A percentile compares a stretch with the other conserved stretches of the same genome.
phyloP scores from a whole-genome alignment of 352 stramenopile species.

The Pythium insidiosum region DNA sequence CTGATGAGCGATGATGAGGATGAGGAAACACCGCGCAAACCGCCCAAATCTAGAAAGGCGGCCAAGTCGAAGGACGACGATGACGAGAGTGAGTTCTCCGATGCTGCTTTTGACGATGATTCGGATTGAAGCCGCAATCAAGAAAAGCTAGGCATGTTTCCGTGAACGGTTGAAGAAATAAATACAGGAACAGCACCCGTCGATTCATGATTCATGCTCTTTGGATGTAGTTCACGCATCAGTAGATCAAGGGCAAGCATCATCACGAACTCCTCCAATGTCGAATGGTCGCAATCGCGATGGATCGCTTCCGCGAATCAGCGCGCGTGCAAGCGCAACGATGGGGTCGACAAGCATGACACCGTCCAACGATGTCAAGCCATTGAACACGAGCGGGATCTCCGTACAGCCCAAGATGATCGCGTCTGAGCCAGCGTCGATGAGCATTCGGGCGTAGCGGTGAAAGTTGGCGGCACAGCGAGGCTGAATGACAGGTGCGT shows the following conservation, averaged over 20 bases:
- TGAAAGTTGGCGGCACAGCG: slow-evolving; percentile 34
- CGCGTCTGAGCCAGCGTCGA: slow-evolving; percentile 23
- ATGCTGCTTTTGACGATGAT: slow-evolving; percentile 54
- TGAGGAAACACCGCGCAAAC: slow-evolving; percentile 4
- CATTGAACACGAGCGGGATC: slow-evolving; percentile 37
- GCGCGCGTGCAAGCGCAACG: slow-evolving; percentile 30
- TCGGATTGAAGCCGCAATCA: slow-evolving; percentile 20
- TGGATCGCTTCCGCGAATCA: slow-evolving; percentile 41
- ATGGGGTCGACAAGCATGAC: slow-evolving; percentile 32
- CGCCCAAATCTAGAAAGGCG: slow-evolving; percentile 10
- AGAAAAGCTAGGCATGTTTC: too few relatives aligned
- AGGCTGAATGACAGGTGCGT: slow-evolving; percentile 21
- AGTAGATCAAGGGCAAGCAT: too few relatives aligned
- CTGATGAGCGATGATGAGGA: slow-evolving; percentile 52
- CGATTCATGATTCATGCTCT: too few relatives aligned
- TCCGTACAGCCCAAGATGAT: slow-evolving; percentile 44
- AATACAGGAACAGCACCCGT: too few relatives aligned
- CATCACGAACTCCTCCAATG: too few relatives aligned
- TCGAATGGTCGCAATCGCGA: slow-evolving; percentile 26
- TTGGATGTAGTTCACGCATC: too few relatives aligned
- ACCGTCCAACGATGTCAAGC: slow-evolving; percentile 20
- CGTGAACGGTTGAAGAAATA: too few relatives aligned
- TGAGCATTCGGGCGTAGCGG: slow-evolving; percentile 23
- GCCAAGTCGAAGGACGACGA: slow-evolving; percentile 13
- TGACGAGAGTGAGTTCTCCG: slow-evolving; percentile 43